phyloP scores from a whole-genome alignment of 1,139 yeast genomes.

The Sugiyamaella grinbergsii region DNA sequence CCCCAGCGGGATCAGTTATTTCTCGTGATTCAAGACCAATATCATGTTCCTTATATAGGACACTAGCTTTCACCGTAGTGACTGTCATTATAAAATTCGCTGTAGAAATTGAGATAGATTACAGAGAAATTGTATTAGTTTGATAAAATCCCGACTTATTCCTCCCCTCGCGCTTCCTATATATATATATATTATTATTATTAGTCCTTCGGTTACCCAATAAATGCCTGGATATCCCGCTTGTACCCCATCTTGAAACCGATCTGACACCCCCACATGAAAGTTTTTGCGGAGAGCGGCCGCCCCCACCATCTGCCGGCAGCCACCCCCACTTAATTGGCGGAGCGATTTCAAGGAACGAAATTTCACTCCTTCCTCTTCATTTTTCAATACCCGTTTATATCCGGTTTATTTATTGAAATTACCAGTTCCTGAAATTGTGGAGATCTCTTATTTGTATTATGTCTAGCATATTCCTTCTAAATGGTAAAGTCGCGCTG shows the following conservation, averaged over 20 bases:
- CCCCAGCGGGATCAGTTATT: constrained; percentile 29
- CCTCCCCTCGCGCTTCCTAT: too few species aligned
- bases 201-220: too few species aligned
- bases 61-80: constrained; percentile 28
- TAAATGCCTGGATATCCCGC: constrained; percentile 10
- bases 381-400: background rate
- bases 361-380: background rate
- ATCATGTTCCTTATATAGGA: constrained; percentile 29
- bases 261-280: background rate
- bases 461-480: constrained; percentile 40
- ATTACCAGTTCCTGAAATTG: background rate
- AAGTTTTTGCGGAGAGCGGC: background rate
- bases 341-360: background rate
- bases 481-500: constrained; percentile 47
- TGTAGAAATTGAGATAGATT: background rate
- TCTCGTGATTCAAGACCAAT: constrained; percentile 29
- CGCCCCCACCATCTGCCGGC: constrained; percentile 7
- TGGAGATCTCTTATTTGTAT: background rate
- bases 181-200: background rate
- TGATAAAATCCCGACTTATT: background rate
- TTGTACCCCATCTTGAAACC: background rate
- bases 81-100: constrained; percentile 6
- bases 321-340: constrained; percentile 13
- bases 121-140: background rate
- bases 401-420: too few species aligned